A percentile compares a stretch with the other conserved stretches of the same genome.
phyloP scores from a whole-genome alignment of 2,329 filamentous ascomycete species.

The Endoconidiophora laricicola region DNA sequence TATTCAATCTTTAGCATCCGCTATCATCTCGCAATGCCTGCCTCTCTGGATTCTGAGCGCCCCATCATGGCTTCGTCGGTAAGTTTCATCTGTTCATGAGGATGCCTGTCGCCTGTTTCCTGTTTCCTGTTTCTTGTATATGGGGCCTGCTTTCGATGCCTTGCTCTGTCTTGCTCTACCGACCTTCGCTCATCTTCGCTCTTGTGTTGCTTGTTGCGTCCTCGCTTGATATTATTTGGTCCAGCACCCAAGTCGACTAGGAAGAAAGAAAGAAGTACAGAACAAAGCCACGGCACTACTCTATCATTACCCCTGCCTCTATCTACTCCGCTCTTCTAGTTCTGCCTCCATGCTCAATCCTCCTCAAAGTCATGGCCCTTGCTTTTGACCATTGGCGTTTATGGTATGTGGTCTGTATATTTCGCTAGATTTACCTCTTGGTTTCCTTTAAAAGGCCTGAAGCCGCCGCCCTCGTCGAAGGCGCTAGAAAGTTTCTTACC shows the following conservation, averaged over 20 bases:
- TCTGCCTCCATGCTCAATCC: constrained; percentile 1
- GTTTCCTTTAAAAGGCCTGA: neutral
- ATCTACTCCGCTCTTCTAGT: constrained; percentile 9
- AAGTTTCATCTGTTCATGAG: constrained; percentile 21
- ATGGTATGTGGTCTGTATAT: neutral
- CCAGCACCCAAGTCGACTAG: too few species aligned
- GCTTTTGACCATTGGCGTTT: neutral
- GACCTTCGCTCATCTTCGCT: constrained; percentile 5
- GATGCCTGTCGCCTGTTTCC: too few species aligned
- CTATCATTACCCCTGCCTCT: neutral
- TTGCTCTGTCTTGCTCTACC: constrained; percentile 11
- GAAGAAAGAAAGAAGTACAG: too few species aligned
- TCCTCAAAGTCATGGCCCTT: constrained; percentile 4
- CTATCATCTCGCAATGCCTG: constrained; percentile 28
- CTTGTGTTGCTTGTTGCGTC: neutral
- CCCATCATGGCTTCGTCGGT: constrained; percentile 48
- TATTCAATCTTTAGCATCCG: neutral
- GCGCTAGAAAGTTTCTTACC: neutral
- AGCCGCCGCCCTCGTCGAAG: neutral
- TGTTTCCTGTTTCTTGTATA: too few species aligned
- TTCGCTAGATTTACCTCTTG: neutral
- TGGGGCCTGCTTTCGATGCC: neutral
- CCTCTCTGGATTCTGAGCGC: constrained; percentile 42
- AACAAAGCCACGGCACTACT: neutral
- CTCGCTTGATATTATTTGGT: neutral